Evolutionary conservation across 2,329 filamentous ascomycete genomes (phyloP), one percentile per base, ranked within the genome.

Genomic region (Ophiostoma sp.): DNA sequence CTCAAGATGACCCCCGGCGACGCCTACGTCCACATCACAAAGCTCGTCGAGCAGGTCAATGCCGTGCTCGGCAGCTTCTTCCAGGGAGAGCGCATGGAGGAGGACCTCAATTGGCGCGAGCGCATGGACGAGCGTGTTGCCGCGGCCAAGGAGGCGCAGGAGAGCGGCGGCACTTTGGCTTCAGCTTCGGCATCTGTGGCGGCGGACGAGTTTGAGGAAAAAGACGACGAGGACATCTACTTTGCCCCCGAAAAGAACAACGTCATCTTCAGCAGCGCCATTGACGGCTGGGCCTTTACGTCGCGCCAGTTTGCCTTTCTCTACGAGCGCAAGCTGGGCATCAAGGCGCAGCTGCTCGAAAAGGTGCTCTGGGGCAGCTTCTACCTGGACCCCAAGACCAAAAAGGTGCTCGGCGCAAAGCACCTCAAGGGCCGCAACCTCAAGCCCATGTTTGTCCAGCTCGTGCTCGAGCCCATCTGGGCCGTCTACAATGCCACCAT

Each of bases 201-300:
- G 3, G 83, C 89, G 20, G 78, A 87, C 5, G 86, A 89, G 71
- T 99, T 93, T 75, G 90, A 97, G 78, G 95, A 98, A 78, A 89
- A 89, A 75, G 94, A 97, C 76, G 95, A 99, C 76, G 94, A 98
- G 78, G 94, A 97, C 78, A 89, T 99, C 35, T 99, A 99, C 79
- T 99, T 99, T 80, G 93, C 95, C 0, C 95, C 95, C 0, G 95
- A 99, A 77, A 96, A 94, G 80, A 97, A 97, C 79, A 99, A 99
- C 77, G 95, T 99, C 79, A 98, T 99, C 73, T 99, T 99, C 79
- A 93, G 93, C 82, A 98, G 94, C 78, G 95, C 95, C 72, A 90
- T 97, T 70, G 95, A 99, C 77, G 95, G 95, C n/a, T 99, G 95
- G 95, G 95, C 95, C 2, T 99, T 99, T 76, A 99, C 95, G 0